phyloP scores from a whole-genome alignment of 371 early-diverging fungal genomes.

The Rhizomucor miehei region DNA sequence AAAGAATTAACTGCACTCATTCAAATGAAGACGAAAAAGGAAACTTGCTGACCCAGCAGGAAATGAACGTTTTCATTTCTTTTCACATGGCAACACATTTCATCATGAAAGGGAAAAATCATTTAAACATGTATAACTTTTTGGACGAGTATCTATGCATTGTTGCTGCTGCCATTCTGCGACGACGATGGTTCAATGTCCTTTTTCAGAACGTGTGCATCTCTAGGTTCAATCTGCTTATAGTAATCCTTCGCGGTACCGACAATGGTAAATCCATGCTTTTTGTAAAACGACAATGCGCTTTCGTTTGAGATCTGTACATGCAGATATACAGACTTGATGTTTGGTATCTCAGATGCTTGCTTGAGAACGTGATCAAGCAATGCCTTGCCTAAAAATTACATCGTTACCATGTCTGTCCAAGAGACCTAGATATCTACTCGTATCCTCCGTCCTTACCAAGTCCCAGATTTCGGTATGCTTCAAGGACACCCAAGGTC shows the following conservation, averaged over 20 bases:
- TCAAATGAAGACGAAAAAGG: too few species aligned
- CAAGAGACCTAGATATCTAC: neutral
- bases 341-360: constrained; percentile 29
- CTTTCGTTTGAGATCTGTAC: constrained; percentile 86
- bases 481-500: constrained; percentile 92
- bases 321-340: constrained; percentile 75
- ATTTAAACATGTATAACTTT: too few species aligned
- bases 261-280: constrained; percentile 72
- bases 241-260: constrained; percentile 84
- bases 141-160: neutral
- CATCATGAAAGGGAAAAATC: too few species aligned
- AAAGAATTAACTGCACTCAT: neutral
- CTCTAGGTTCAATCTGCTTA: constrained; percentile 75
- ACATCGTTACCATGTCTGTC: neutral
- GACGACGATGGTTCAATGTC: constrained; percentile 1
- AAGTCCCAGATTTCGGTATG: constrained; percentile 80
- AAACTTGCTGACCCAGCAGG: too few species aligned
- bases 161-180: neutral
- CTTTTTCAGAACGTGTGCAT: constrained; percentile 74
- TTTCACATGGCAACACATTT: too few species aligned
- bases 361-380: constrained; percentile 61
- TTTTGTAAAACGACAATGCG: constrained; percentile 87
- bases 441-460: constrained; percentile 52
- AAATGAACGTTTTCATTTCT: too few species aligned
- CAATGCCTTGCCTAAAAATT: constrained; percentile 53